Base-by-base conservation (phyloP, 2,329 filamentous ascomycete genomes). In the Lasiodiplodia sp. region DNA sequence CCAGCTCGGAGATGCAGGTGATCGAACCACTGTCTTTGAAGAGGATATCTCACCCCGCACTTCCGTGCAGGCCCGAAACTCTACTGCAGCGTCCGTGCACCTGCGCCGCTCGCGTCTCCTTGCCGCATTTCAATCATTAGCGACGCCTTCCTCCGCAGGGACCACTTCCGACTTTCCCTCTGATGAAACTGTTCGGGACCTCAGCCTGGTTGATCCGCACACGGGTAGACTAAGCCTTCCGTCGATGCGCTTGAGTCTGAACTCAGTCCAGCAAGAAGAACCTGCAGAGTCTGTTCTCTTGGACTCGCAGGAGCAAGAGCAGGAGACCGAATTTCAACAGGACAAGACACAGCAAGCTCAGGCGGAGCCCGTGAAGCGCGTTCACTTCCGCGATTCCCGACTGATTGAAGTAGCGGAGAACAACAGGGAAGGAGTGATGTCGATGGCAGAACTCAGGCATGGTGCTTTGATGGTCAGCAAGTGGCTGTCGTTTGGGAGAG, bases 401-500 rank as follows among this genome's bases (percentile, higher is more conserved):
- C 80, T 91, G 23, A 87, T 80, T 69, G 78, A 81, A 40, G 74
- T 78, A 64, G 78, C 79, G 2, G 79, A 82, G 68, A 75, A 72
- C 7, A 75, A 83, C 69, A 74, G 75, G 2, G 76, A 78, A 55
- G 80, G 79, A 0, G 71, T 81, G 18, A 75, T 77, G 4, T 79
- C 89, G 0, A 90, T 91, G 76, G 91, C 93, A 70, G 93, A 94
- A 74, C 85, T 96, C 25, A 87, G 92, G 2, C 90, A 93, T 18
- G 92, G 91, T 4, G 93, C 92, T 2, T 89, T 96, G 83, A 94
- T 92, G 70, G 92, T 94, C 28, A 94, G 91, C 84, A 94, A 94
- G 76, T 96, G 92, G 92, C 86, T 96, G 28, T 93, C 91, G 0
- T 95, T 95, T 76, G 92, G 92, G 1, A 90, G 93, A 72, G 91